Conservation (phyloP, 345 rosid species). For the Lumnitzera littorea region DNA sequence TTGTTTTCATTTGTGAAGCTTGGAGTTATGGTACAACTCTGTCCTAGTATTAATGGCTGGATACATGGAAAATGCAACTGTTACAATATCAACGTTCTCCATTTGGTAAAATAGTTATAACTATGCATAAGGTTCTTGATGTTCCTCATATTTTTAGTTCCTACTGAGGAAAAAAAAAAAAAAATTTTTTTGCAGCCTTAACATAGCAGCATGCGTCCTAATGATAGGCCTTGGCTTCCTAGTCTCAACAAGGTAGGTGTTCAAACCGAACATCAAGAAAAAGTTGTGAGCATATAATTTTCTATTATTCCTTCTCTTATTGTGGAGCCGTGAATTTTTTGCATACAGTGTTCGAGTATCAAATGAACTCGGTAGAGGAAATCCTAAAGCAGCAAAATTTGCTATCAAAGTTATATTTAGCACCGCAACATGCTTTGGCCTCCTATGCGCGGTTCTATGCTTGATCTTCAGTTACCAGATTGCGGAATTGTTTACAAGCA, state of each 20-base stretch:
- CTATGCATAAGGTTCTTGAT: background rate
- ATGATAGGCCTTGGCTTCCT: conserved; percentile 24
- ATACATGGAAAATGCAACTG: conserved; percentile 20
- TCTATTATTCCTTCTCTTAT: too few relatives aligned
- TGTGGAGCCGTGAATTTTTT: background rate
- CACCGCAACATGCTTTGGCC: conserved; percentile 11
- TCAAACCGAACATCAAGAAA: too few relatives aligned
- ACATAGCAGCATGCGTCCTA: conserved; percentile 18
- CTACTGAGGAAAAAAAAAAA: background rate
- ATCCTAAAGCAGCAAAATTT: conserved; percentile 18
- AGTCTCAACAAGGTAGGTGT: conserved; percentile 16
- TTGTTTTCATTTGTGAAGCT: conserved; percentile 7
- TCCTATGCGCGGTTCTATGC: conserved; percentile 7
- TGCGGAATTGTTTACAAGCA: conserved; percentile 12
- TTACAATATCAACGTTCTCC: conserved; percentile 17
- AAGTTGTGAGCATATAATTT: too few relatives aligned
- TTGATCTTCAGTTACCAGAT: conserved; percentile 14
- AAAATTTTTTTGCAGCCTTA: conserved; percentile 14
- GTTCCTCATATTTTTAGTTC: background rate
- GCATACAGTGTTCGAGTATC: conserved; percentile 16
- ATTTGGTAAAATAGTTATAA: conserved; percentile 11
- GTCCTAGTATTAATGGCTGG: conserved; percentile 24
- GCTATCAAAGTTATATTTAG: conserved; percentile 13
- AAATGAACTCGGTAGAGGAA: conserved; percentile 21
- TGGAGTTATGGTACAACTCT: conserved; percentile 24